phyloP scores from a whole-genome alignment of 2,329 filamentous ascomycete species.

The Tetracladium maxilliforme region DNA sequence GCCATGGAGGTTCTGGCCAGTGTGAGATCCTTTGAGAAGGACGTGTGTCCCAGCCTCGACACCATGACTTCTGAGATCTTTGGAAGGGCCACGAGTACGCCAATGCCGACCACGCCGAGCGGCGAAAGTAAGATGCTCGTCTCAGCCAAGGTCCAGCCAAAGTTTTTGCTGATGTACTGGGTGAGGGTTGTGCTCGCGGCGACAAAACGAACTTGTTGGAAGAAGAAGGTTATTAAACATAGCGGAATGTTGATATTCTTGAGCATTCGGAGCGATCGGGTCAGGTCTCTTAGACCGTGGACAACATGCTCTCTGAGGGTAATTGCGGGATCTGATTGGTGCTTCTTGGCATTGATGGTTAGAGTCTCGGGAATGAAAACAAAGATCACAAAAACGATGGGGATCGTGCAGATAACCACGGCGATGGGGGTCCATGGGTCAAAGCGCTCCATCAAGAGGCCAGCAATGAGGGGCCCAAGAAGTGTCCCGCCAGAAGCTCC shows the following conservation, averaged over 20 bases:
- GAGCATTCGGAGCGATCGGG: constrained; percentile 6
- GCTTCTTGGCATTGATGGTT: constrained; percentile 6
- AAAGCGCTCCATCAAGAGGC: background rate
- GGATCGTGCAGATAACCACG: constrained; percentile 1
- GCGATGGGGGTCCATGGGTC: background rate
- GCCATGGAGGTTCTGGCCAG: constrained; percentile 8
- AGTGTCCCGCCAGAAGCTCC: no score
- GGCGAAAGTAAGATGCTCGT: constrained; percentile 11
- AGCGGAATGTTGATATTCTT: constrained; percentile 11
- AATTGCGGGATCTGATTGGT: constrained; percentile 1
- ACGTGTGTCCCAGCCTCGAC: constrained; percentile 5
- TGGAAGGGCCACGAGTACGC: constrained; percentile 10
- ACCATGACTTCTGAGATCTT: constrained; percentile 5
- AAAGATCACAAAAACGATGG: constrained; percentile 5
- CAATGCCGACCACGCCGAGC: constrained; percentile 10
- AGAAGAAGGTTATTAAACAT: constrained; percentile 12
- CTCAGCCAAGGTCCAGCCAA: constrained; percentile 9
- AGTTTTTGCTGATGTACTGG: constrained; percentile 13
- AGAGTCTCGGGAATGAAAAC: constrained; percentile 15
- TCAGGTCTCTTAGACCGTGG: background rate
- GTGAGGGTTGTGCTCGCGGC: constrained; percentile 7
- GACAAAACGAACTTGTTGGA: constrained; percentile 5
- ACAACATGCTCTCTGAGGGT: constrained; percentile 1
- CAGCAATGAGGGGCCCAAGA: no score
- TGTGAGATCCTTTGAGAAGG: constrained; percentile 10